These are phyloP conservation scores for Sungouiella thailandica DNA, from an alignment of 805 yeast species.

Conservation along the genomic window DNA sequence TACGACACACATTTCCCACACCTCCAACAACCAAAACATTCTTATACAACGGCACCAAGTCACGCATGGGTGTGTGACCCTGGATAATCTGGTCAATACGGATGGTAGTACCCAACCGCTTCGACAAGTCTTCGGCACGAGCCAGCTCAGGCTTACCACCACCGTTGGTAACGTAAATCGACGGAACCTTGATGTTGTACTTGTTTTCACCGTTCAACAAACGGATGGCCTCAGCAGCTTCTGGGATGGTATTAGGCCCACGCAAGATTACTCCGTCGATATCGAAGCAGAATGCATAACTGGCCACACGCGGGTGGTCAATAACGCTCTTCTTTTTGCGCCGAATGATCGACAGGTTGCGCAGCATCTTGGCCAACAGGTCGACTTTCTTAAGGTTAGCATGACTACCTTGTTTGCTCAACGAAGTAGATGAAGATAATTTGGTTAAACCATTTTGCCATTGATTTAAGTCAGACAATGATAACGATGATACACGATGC, in stretches of 20 bases:
- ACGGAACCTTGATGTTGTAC: conserved; percentile 72
- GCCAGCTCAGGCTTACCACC: conserved; percentile 81
- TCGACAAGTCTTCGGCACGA: conserved; percentile 66
- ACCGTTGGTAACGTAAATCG: conserved; percentile 80
- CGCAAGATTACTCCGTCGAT: conserved; percentile 87
- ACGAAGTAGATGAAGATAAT: conserved; percentile 31
- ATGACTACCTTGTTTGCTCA: conserved; percentile 28
- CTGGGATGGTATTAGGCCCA: conserved; percentile 81
- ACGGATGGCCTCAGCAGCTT: conserved; percentile 68
- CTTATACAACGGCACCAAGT: conserved; percentile 59
- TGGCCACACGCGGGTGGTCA: conserved; percentile 70
- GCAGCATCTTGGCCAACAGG: conserved; percentile 40
- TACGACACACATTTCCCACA: conserved; percentile 75
- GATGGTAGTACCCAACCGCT: conserved; percentile 54
- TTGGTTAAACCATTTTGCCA: conserved; percentile 51
- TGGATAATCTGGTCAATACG: conserved; percentile 80
- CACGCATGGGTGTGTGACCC: conserved; percentile 93
- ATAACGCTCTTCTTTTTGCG: conserved; percentile 49
- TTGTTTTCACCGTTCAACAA: conserved; percentile 74
- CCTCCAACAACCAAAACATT: conserved; percentile 89
- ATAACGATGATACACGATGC: conserved; percentile 60
- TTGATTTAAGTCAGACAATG: conserved; percentile 60
- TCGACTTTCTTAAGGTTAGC: conserved; percentile 39
- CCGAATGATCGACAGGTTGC: conserved; percentile 42
- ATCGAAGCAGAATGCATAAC: conserved; percentile 88